Evolutionary conservation across 169 alveolate genomes (phyloP).

Genomic region (Amoebophrya sp.): DNA sequence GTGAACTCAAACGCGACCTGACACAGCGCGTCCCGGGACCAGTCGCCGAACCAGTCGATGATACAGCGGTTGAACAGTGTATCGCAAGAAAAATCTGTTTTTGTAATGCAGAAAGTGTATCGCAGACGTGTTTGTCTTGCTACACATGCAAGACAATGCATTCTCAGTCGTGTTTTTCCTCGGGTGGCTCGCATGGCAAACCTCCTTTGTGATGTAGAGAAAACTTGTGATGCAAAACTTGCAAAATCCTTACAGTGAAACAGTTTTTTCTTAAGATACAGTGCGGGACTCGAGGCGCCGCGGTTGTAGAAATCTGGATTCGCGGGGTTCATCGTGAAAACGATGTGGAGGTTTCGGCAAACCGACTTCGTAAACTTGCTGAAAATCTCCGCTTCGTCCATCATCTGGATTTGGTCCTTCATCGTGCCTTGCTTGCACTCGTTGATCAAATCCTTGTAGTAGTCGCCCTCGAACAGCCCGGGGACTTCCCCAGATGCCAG

Average conservation of each 20-base stretch:
- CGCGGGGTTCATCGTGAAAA: slow-evolving; percentile 98
- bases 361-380: slow-evolving; percentile 88
- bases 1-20: slow-evolving; percentile 62
- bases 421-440: slow-evolving; percentile 73
- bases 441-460: slow-evolving; percentile 83
- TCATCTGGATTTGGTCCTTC: slow-evolving; percentile 60
- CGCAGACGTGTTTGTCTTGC: too few relatives aligned
- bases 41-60: slow-evolving; percentile 98
- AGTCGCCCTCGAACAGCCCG: slow-evolving; percentile 97
- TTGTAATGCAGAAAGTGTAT: neutral
- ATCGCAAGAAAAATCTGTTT: slow-evolving; percentile 28
- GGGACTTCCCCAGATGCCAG: slow-evolving; percentile 99
- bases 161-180: too few relatives aligned
- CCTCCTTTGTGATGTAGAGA: too few relatives aligned
- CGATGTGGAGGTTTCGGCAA: slow-evolving; percentile 92
- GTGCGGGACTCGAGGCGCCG: slow-evolving; percentile 93
- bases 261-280: too few relatives aligned
- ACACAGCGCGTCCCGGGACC: slow-evolving; percentile 87
- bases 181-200: too few relatives aligned
- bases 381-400: slow-evolving; percentile 89
- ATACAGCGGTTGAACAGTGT: slow-evolving; percentile 90
- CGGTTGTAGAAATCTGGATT: slow-evolving; percentile 94
- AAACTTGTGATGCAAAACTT: too few relatives aligned
- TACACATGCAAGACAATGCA: too few relatives aligned
- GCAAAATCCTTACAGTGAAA: too few relatives aligned